Evolutionary conservation across 176 grass and related monocot species (phyloP).

Genomic region (Oryza officinalis): DNA sequence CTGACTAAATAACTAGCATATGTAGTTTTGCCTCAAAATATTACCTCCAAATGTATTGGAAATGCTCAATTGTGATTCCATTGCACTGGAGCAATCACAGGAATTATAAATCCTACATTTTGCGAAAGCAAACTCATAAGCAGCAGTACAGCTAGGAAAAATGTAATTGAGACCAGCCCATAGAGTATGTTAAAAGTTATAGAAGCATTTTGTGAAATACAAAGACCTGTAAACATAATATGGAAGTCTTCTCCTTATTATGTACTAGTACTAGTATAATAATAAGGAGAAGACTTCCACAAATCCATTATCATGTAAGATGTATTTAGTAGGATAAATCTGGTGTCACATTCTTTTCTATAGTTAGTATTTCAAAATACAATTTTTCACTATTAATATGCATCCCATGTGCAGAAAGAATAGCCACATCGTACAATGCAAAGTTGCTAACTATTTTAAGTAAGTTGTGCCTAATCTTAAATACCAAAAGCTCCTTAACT

Average conservation of each 20-base stretch:
- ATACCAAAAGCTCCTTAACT: not conserved
- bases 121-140: slow-evolving; percentile 29
- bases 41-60: slow-evolving; percentile 82
- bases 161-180: not conserved
- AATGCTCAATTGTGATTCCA: slow-evolving; percentile 67
- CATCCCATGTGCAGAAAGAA: not conserved
- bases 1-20: not conserved
- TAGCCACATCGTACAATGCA: not conserved
- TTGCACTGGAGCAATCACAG: slow-evolving; percentile 50
- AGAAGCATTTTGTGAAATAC: not conserved
- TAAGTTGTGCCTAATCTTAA: not conserved
- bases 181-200: slow-evolving; percentile 15
- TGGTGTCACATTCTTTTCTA: not conserved
- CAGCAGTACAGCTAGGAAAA: not conserved
- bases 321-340: slow-evolving; percentile 11
- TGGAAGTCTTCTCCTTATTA: not conserved
- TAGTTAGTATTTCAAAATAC: not conserved
- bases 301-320: not conserved
- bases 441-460: not conserved
- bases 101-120: slow-evolving; percentile 59
- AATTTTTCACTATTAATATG: not conserved
- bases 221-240: slow-evolving; percentile 2
- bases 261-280: too few species aligned
- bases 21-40: slow-evolving; percentile 3
- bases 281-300: slow-evolving; percentile 6